These are phyloP conservation scores for Erigeron philadelphicus DNA, from an alignment of 140 eudicot species.

Conservation along the genomic window DNA sequence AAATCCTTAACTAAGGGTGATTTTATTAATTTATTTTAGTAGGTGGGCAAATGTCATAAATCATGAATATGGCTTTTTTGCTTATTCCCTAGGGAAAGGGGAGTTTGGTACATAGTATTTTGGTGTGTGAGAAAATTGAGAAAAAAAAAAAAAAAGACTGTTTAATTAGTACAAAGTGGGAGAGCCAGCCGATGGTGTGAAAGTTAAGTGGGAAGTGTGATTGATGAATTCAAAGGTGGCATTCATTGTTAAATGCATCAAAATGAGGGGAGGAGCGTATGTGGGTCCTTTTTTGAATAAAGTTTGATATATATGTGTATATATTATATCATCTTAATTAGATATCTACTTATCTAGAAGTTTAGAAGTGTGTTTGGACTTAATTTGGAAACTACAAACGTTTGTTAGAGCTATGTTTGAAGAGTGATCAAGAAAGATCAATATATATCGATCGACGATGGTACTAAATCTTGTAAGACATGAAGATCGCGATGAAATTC, in stretches of 20 bases:
- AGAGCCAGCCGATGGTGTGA: slow-evolving; percentile 35
- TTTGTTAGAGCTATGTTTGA: no score
- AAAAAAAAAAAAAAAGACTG: slow-evolving; percentile 11
- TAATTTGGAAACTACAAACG: no score
- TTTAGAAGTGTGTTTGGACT: no score
- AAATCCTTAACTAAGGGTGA: slow-evolving; percentile 29
- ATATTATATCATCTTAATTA: not conserved
- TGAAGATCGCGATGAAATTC: no score
- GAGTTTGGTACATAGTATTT: slow-evolving; percentile 54
- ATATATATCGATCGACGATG: no score
- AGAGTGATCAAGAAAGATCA: no score
- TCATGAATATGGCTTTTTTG: slow-evolving; percentile 54
- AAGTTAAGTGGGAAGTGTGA: slow-evolving; percentile 34
- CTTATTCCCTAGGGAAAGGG: slow-evolving; percentile 87
- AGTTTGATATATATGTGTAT: slow-evolving; percentile 5
- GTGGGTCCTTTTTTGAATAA: slow-evolving; percentile 35
- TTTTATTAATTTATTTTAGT: slow-evolving; percentile 35
- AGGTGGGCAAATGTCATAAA: slow-evolving; percentile 49
- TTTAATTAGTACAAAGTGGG: slow-evolving; percentile 41
- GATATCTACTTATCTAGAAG: no score
- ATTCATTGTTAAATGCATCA: slow-evolving; percentile 26
- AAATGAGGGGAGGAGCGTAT: slow-evolving; percentile 37
- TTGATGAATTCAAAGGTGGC: slow-evolving; percentile 28
- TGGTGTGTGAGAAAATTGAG: slow-evolving; percentile 39
- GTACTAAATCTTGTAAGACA: no score